Base-by-base conservation (phyloP, 257 asterid species). In the Plectranthus barbatus region DNA sequence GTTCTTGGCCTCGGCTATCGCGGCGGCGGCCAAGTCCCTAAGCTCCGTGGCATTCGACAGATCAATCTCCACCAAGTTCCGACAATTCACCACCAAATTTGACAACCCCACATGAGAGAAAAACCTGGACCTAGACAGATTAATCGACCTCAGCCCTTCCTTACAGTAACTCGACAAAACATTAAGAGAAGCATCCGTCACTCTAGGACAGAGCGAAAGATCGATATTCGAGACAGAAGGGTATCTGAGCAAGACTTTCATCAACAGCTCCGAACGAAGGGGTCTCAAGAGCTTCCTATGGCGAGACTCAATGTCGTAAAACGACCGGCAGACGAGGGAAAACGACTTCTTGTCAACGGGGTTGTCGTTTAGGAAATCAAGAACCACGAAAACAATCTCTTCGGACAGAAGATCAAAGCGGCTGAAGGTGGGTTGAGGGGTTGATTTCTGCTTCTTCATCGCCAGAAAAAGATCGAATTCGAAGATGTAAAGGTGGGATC, bases 1-100 rank as follows among this genome's bases (percentile, higher is more conserved):
- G 60, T 86, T 86, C 87, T 76, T 89, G 41, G 95, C 98, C 77
- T 81, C 88, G 3, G 95, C 96, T 54, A 91, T 72, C 2, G 84
- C 77, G 29, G 94, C 84, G 1, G 76, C 91, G 0, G 83, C 91
- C 70, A 77, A 56, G 67, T 91, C 95, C 82, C 69, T 80, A 59
- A 88, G 68, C 18, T 83, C 90, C 1, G 86, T 81, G 2, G 89
- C 92, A 68, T 91, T 91, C 1, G 95, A 88, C 76, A 88, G 69
- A 79, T 91, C 90, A 72, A 91, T 69, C 76, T 86, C 95, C 12
- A 84, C 85, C 90, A 92, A 78, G 75, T 84, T 81, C 81, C 19
- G 66, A 48, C 97, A 86, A 21, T 72, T 80, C 72, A 60, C 13
- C 51, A 78, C 82, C 85, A 91, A 75, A 77, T 77, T 76, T 0